phyloP scores from a whole-genome alignment of 2,329 filamentous ascomycete species.

The Dothistroma septosporum region DNA sequence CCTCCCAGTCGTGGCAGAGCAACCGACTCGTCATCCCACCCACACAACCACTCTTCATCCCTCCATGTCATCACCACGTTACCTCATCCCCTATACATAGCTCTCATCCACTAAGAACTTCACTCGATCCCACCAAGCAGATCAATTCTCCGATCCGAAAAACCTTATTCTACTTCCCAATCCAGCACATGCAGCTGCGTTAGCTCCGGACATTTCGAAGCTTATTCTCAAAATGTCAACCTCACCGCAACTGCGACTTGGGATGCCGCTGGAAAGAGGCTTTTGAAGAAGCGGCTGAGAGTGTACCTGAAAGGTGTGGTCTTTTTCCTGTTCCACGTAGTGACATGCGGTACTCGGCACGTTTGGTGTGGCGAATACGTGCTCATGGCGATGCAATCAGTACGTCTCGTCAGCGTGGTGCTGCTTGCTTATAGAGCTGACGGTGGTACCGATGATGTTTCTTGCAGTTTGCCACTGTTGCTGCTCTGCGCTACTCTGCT shows the following conservation, averaged over 20 bases:
- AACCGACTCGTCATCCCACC: too few species aligned
- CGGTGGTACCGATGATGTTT: too few species aligned
- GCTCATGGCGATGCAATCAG: not conserved
- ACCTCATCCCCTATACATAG: not conserved
- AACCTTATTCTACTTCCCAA: not conserved
- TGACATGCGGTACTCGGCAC: not conserved
- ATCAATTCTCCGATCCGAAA: not conserved
- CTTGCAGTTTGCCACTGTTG: too few species aligned
- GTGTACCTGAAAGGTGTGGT: not conserved
- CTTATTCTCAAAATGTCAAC: not conserved
- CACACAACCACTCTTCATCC: not conserved
- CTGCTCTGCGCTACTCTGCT: too few species aligned
- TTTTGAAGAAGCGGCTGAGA: not conserved
- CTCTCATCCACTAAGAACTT: not conserved
- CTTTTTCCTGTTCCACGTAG: not conserved
- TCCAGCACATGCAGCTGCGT: not conserved
- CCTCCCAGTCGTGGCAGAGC: too few species aligned
- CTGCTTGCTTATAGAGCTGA: too few species aligned
- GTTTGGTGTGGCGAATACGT: not conserved
- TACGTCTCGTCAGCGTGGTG: not conserved
- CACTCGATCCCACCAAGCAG: not conserved
- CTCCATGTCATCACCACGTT: not conserved
- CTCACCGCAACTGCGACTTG: not conserved
- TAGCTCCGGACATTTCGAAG: not conserved
- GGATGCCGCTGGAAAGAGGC: not conserved